These are phyloP conservation scores for Microthlaspi erraticum DNA, from an alignment of 345 rosid genomes.

Conservation along the genomic window DNA sequence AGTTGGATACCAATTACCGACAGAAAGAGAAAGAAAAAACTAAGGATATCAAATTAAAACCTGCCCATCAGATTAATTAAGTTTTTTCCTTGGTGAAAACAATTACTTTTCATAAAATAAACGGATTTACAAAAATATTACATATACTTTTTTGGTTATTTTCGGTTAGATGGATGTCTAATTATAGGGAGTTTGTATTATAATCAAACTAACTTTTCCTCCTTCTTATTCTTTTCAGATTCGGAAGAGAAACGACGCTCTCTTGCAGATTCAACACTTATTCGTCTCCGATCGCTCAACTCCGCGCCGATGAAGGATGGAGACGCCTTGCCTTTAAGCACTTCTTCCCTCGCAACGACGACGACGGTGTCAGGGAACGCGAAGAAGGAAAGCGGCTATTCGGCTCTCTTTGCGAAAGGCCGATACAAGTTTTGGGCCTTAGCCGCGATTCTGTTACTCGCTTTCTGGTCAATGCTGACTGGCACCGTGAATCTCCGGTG, in stretches of 20 bases:
- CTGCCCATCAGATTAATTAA: no score
- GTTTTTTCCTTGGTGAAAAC: no score
- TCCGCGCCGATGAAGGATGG: constrained; percentile 67
- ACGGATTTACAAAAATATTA: no score
- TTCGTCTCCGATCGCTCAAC: constrained; percentile 3
- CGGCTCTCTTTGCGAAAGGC: constrained; percentile 57
- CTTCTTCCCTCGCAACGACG: constrained; percentile 43
- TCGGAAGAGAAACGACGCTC: constrained; percentile 23
- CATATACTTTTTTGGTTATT: no score
- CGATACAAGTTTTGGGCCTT: constrained; percentile 85
- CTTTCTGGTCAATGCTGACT: constrained; percentile 83
- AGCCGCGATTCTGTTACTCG: constrained; percentile 73
- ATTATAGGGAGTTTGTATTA: constrained; percentile 13
- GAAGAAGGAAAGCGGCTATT: constrained; percentile 62
- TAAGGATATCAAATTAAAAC: no score
- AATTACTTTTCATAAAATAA: no score
- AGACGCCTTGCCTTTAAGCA: constrained; percentile 54
- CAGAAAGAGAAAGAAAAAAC: no score
- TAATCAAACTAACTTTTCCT: not conserved
- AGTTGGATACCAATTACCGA: no score
- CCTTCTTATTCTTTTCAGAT: constrained; percentile 14
- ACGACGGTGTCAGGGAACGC: constrained; percentile 35
- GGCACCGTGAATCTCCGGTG: constrained; percentile 86
- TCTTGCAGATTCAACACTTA: constrained; percentile 20
- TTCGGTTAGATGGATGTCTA: no score